Evolutionary conservation across 306 rosid species (phyloP), one percentile per base, ranked within the genome.

Genomic region (Quercus glauca): DNA sequence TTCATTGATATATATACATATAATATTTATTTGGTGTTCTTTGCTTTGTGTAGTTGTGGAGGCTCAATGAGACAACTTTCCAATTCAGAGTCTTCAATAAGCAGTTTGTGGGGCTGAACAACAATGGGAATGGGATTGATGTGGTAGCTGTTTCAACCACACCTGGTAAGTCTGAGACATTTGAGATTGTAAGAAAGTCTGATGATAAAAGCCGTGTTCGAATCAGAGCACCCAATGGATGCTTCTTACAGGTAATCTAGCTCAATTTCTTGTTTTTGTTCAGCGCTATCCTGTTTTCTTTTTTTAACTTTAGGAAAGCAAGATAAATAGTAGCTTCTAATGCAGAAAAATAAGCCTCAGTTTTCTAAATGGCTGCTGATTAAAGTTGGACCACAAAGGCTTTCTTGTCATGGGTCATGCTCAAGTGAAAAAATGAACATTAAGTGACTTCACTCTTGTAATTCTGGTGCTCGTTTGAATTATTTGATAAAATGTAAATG

Each of bases 151-250:
- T 85, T 51, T 49, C 86, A 6, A 87, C 73, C 59, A 13, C 58
- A 29, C 81, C 91, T 4, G 85, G 71, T 9, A 74, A 55, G 28
- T 83, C 86, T 0, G 80, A 69, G 61, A 88, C 85, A 0, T 91
- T 91, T 25, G 55, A 82, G 70, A 72, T 93, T 73, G 69, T 90
- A 0, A 88, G 82, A 76, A 81, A 91, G 75, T 61, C 84, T 61
- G 69, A 29, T 5, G 83, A 84, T 68, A 81, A 83, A 0, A 82
- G 12, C 37, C 89, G 81, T 21, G 85, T 91, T 69, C 85, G 93
- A 56, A 91, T 93, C 77, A 91, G 77, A 86, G 84, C 93, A 33
- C 55, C 89, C 26, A 93, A 87, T 43, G 97, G 97, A 41, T 77
- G 69, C 45, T 93, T 84, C 91, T 49, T 91, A 73, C 97, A 88